A percentile compares a stretch with the other conserved stretches of the same genome.
Conservation (phyloP, 192 early-diverging fungal genomes). For the Rhizoclosmatium globosum region DNA sequence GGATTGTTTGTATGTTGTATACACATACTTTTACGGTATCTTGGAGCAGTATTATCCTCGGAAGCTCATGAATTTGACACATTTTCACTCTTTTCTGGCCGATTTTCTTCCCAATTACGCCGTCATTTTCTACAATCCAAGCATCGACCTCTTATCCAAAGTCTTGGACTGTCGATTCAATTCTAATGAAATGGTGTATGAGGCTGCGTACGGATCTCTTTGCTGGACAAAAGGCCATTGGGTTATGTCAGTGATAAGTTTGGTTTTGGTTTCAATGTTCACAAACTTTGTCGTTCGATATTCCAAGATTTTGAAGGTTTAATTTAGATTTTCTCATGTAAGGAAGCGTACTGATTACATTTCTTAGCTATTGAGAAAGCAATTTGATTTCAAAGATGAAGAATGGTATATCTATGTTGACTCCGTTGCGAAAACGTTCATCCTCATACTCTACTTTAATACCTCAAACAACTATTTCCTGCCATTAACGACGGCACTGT, state of each 20-base stretch:
- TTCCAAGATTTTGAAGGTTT: slow-evolving; percentile 25
- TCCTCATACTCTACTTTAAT: slow-evolving; percentile 21
- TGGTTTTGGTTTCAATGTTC: not conserved
- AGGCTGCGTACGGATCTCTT: not conserved
- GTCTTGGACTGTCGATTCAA: slow-evolving; percentile 18
- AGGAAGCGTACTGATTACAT: no score
- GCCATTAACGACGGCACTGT: not conserved
- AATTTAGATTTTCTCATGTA: not conserved
- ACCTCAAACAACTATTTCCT: not conserved
- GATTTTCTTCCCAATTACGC: slow-evolving; percentile 18
- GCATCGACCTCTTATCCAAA: slow-evolving; percentile 10
- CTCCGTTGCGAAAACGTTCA: not conserved
- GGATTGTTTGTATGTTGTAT: slow-evolving; percentile 9
- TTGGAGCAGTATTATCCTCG: slow-evolving; percentile 1
- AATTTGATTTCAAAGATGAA: slow-evolving; percentile 9
- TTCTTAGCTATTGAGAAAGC: not conserved
- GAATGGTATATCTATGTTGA: slow-evolving; percentile 25
- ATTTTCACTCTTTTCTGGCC: not conserved
- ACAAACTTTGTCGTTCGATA: slow-evolving; percentile 22
- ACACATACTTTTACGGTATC: not conserved
- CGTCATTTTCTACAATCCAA: not conserved
- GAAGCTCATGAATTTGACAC: not conserved
- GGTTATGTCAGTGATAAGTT: not conserved
- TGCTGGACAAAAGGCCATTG: slow-evolving; percentile 1
- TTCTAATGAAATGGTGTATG: not conserved